A percentile compares a stretch with the other conserved stretches of the same genome.
Evolutionary conservation across 169 alveolate species (phyloP).

Genomic region (Amoebophrya sp.): DNA sequence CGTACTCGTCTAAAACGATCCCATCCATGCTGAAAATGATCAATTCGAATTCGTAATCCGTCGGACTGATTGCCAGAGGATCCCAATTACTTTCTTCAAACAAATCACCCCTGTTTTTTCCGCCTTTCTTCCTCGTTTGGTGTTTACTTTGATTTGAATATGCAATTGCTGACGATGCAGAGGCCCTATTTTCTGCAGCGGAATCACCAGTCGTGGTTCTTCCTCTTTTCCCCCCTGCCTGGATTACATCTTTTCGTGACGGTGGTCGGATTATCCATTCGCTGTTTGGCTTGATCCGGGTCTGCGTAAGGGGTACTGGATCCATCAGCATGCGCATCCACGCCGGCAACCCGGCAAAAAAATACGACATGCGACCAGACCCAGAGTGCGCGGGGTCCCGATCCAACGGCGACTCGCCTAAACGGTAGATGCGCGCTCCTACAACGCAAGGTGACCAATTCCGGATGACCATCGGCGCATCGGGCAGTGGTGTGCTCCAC

Average conservation of each 20-base stretch:
- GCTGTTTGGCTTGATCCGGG: not conserved
- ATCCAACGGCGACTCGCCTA: conserved; percentile 19
- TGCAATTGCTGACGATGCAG: not conserved
- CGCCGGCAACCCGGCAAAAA: not conserved
- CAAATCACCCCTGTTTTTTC: no score
- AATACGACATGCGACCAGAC: not conserved
- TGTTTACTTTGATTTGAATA: not conserved
- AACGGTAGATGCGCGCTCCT: not conserved
- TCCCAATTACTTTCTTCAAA: not conserved
- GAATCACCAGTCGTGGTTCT: not conserved
- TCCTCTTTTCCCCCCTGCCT: not conserved
- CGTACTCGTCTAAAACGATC: not conserved
- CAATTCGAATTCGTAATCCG: not conserved
- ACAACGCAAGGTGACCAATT: not conserved
- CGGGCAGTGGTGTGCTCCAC: not conserved
- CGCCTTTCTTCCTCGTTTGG: not conserved
- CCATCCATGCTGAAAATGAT: conserved; percentile 1
- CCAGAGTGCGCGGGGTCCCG: not conserved
- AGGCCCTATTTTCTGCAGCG: not conserved
- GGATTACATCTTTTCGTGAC: not conserved
- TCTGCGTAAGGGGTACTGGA: not conserved
- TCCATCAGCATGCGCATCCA: not conserved
- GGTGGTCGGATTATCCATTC: conserved; percentile 3
- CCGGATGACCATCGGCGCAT: not conserved
- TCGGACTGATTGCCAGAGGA: not conserved